Evolutionary conservation across 306 rosid species (phyloP).

Genomic region (Malus domestica): ASM211411v1 NC_041791.1:5202501-5203000

Average conservation of each 20-base stretch:
- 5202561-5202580: slow-evolving; percentile 75
- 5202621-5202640: slow-evolving; percentile 35
- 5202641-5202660: slow-evolving; percentile 41
- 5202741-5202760: slow-evolving; percentile 8
- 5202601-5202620: slow-evolving; percentile 42
- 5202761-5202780: not conserved
- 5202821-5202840: not conserved
- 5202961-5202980: too few species aligned
- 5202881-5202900: not conserved
- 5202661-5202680: slow-evolving; percentile 63
- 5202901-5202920: not conserved
- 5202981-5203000: too few species aligned
- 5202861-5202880: not conserved
- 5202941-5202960: too few species aligned
- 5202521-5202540: slow-evolving; percentile 91
- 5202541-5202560: slow-evolving; percentile 58
- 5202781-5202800: not conserved
- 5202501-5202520: slow-evolving; percentile 81
- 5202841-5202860: not conserved
- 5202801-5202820: not conserved
- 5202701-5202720: not conserved
- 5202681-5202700: slow-evolving; percentile 35
- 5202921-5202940: too few species aligned
- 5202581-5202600: slow-evolving; percentile 87
- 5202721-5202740: slow-evolving; percentile 2